Percentiles rank a stretch among this genome's conserved stretches.
Evolutionary conservation across 176 grass and related monocot species (phyloP).

Genomic region (Dendrocalamus sinicus): DNA sequence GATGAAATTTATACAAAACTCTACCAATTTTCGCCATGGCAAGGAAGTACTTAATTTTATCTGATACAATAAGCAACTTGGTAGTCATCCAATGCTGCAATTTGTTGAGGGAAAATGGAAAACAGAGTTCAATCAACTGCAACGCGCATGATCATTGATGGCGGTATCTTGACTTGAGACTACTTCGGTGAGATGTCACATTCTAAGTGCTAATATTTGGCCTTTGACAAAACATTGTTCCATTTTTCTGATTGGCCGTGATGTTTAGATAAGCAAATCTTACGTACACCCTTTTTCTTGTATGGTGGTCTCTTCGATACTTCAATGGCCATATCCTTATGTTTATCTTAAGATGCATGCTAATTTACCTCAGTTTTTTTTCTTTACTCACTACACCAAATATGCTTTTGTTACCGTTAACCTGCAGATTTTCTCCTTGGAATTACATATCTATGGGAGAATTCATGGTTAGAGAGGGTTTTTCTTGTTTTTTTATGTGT

Average conservation of each 20-base stretch:
- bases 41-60: not conserved
- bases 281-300: too few relatives aligned
- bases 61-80: not conserved
- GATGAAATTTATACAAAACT: constrained; percentile 13
- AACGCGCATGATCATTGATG: not conserved
- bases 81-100: not conserved
- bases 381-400: too few relatives aligned
- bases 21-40: constrained; percentile 18
- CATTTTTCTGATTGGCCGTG: not conserved
- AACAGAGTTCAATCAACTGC: not conserved
- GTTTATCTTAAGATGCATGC: too few relatives aligned
- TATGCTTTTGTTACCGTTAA: too few relatives aligned
- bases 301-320: too few relatives aligned
- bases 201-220: not conserved
- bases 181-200: not conserved
- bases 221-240: not conserved
- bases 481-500: too few relatives aligned
- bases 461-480: too few relatives aligned
- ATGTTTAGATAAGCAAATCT: not conserved
- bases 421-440: not conserved
- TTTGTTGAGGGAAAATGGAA: constrained; percentile 8
- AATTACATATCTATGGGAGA: too few relatives aligned
- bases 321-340: too few relatives aligned
- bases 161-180: not conserved
- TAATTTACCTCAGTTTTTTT: too few relatives aligned